These are phyloP conservation scores for Talaromyces sp. DNA, from an alignment of 2,329 filamentous ascomycete genomes.

Conservation along the genomic window DNA sequence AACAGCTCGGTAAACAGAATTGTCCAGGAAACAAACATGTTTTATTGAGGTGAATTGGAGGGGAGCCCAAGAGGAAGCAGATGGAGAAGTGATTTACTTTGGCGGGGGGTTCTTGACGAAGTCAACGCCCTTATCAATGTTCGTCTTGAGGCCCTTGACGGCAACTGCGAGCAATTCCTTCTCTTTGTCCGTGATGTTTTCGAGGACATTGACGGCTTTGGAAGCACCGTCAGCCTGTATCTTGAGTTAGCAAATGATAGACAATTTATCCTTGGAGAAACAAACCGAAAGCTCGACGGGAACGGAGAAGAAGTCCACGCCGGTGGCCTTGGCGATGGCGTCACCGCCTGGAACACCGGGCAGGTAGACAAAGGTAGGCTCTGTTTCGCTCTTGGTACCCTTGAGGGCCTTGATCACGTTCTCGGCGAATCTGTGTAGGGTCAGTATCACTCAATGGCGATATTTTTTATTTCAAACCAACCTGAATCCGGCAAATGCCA, in stretches of 20 bases:
- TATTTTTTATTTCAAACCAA: conserved; percentile 38
- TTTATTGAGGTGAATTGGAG: conserved; percentile 19
- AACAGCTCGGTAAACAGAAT: conserved; percentile 9
- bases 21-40: conserved; percentile 6
- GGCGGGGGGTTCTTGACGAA: conserved; percentile 84
- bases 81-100: conserved; percentile 62
- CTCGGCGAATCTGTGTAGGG: conserved; percentile 71
- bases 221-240: conserved; percentile 72
- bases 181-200: conserved; percentile 75
- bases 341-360: conserved; percentile 84
- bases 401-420: conserved; percentile 82
- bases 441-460: not conserved
- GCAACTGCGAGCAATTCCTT: conserved; percentile 75
- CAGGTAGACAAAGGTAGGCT: conserved; percentile 95
- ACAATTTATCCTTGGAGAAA: conserved; percentile 31
- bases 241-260: conserved; percentile 23
- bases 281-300: conserved; percentile 89
- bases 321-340: conserved; percentile 75
- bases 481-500: conserved; percentile 95
- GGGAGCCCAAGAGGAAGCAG: conserved; percentile 13
- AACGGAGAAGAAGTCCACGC: conserved; percentile 90
- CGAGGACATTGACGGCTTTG: conserved; percentile 77
- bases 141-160: conserved; percentile 76
- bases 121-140: conserved; percentile 88
- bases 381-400: conserved; percentile 87